Evolutionary conservation across 345 rosid genomes (phyloP), one percentile per base, ranked within the genome.

Genomic region (Euphorbia lathyris): DNA sequence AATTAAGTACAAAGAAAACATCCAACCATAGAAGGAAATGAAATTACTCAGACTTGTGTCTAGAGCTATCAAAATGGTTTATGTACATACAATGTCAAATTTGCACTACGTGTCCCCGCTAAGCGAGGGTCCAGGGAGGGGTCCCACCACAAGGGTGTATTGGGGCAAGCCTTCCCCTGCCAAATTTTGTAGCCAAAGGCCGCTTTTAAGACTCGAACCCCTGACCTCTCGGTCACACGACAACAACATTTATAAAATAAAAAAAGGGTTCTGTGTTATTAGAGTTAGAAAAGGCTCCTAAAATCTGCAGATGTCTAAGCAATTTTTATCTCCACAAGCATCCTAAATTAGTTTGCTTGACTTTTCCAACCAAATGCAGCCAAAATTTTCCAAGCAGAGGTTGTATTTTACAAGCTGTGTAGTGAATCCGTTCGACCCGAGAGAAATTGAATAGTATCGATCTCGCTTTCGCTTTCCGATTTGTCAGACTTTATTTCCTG

Each of bases 211-310:
- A n/a, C n/a, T n/a, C n/a, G n/a, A n/a, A n/a, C n/a, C n/a, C n/a
- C n/a, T n/a, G n/a, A n/a, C n/a, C n/a, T n/a, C n/a, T n/a, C n/a
- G n/a, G n/a, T n/a, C n/a, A n/a, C n/a, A n/a, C n/a, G n/a, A n/a
- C n/a, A n/a, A n/a, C n/a, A n/a, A n/a, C n/a, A n/a, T n/a, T n/a
- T n/a, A n/a, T n/a, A n/a, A n/a, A n/a, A n/a, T n/a, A n/a, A n/a
- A n/a, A n/a, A n/a, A n/a, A n/a, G n/a, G 45, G 38, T 65, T 76
- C 58, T 75, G 83, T 75, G 83, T 79, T 77, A 77, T 51, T 78
- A 63, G 65, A 75, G 86, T 83, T 81, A 83, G 86, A 76, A 69
- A 69, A 84, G 75, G 74, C 73, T 84, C 78, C 86, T 83, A 84
- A 36, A 68, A 58, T 68, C 78, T 78, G 83, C 76, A 79, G 73